Conservation (phyloP, 2,329 filamentous ascomycete genomes). For the Orbilia javanica region DNA sequence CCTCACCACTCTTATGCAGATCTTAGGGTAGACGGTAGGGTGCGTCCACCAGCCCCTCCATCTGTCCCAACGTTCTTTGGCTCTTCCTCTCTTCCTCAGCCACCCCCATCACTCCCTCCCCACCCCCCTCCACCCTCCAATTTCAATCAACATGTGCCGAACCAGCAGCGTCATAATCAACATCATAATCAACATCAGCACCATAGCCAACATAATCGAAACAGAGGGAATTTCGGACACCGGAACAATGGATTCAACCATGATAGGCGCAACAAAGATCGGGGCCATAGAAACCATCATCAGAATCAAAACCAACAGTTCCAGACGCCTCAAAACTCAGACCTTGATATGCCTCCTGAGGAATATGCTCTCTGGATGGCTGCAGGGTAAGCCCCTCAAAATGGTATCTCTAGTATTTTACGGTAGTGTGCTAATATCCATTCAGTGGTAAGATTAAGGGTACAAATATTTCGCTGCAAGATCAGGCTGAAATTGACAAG, state of each 20-base stretch:
- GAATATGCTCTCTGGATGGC: conserved; percentile 54
- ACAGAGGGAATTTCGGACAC: conserved; percentile 52
- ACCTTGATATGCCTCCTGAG: conserved; percentile 55
- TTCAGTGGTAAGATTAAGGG: conserved; percentile 51
- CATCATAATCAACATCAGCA: conserved; percentile 37
- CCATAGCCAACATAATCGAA: conserved; percentile 44
- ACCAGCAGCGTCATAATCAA: conserved; percentile 43
- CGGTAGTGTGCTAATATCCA: not conserved
- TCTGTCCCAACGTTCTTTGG: conserved; percentile 55
- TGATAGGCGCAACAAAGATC: conserved; percentile 52
- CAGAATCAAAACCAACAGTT: conserved; percentile 44
- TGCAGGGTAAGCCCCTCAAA: conserved; percentile 32
- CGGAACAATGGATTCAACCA: conserved; percentile 53
- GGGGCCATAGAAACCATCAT: conserved; percentile 34
- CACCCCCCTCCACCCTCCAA: conserved; percentile 46
- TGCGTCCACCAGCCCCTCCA: conserved; percentile 50
- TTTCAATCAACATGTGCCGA: conserved; percentile 49
- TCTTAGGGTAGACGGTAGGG: conserved; percentile 46
- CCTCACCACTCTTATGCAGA: conserved; percentile 54
- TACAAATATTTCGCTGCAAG: conserved; percentile 46
- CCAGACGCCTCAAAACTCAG: conserved; percentile 30
- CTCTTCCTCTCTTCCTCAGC: conserved; percentile 48
- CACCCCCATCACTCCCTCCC: conserved; percentile 51
- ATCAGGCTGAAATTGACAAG: conserved; percentile 40
- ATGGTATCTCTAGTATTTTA: not conserved